These are phyloP conservation scores for Paraconiothyrium sp. DNA, from an alignment of 2,329 filamentous ascomycete genomes.

Conservation along the genomic window DNA sequence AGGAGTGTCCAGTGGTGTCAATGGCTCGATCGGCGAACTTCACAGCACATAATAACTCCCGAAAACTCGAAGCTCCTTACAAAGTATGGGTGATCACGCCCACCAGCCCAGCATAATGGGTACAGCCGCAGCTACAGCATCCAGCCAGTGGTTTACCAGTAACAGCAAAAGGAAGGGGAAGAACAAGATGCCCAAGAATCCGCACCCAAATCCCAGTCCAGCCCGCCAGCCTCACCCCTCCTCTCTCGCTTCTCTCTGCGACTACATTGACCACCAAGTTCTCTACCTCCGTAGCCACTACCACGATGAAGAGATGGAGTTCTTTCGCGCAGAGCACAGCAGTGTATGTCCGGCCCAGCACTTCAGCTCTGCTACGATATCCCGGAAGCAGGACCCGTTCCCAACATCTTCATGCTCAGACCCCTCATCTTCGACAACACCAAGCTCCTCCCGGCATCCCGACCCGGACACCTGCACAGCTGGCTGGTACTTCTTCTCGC, in stretches of 20 bases:
- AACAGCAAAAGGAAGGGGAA: neutral
- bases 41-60: too few species aligned
- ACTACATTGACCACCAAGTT: conserved; percentile 1
- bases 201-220: neutral
- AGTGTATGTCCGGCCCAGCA: neutral
- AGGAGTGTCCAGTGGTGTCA: too few species aligned
- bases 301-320: neutral
- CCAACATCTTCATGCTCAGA: neutral
- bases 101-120: neutral
- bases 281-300: neutral
- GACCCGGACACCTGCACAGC: neutral
- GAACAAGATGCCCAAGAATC: neutral
- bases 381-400: neutral
- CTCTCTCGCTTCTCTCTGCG: neutral
- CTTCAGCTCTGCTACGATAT: neutral
- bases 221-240: neutral
- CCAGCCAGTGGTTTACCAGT: neutral
- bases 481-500: neutral
- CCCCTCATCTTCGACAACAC: neutral
- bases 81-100: neutral
- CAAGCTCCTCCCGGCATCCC: neutral
- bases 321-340: neutral
- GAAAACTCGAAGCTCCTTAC: neutral
- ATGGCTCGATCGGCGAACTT: too few species aligned
- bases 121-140: neutral